These are phyloP conservation scores for Lathyrus tuberosus DNA, from an alignment of 306 rosid genomes.

Conservation along the genomic window DNA sequence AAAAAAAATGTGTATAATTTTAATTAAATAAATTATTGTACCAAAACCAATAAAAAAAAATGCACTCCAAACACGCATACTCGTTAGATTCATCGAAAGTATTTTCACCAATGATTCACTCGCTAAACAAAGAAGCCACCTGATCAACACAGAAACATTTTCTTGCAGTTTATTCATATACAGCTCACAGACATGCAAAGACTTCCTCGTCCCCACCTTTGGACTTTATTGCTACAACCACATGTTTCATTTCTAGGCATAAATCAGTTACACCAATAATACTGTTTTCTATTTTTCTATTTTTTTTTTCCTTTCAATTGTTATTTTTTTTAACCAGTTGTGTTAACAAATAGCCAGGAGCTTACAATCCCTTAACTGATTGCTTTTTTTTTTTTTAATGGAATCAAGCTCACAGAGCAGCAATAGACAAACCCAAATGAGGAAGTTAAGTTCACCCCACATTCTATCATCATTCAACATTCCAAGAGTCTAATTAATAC, in stretches of 20 bases:
- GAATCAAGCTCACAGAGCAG: background rate
- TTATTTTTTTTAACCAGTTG: background rate
- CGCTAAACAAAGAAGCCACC: background rate
- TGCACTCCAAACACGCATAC: no score
- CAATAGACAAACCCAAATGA: constrained; percentile 24
- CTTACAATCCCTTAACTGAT: background rate
- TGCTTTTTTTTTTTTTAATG: background rate
- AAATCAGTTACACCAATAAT: background rate
- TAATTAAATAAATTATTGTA: no score
- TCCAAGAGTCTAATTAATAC: constrained; percentile 28
- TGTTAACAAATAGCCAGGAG: background rate
- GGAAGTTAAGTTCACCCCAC: constrained; percentile 15
- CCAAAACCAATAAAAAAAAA: no score
- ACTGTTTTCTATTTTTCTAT: background rate
- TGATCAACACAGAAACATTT: background rate
- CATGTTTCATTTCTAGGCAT: background rate
- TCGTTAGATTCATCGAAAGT: no score
- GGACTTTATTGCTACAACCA: background rate
- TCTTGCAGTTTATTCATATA: background rate
- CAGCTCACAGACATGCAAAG: background rate
- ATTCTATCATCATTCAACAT: constrained; percentile 13
- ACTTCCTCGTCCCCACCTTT: background rate
- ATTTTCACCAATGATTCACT: background rate
- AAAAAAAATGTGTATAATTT: no score
- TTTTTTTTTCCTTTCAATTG: background rate